Evolutionary conservation across 495 filamentous ascomycete species (phyloP), one percentile per base, ranked within the genome.

Genomic region (Terfezia claveryi): DNA sequence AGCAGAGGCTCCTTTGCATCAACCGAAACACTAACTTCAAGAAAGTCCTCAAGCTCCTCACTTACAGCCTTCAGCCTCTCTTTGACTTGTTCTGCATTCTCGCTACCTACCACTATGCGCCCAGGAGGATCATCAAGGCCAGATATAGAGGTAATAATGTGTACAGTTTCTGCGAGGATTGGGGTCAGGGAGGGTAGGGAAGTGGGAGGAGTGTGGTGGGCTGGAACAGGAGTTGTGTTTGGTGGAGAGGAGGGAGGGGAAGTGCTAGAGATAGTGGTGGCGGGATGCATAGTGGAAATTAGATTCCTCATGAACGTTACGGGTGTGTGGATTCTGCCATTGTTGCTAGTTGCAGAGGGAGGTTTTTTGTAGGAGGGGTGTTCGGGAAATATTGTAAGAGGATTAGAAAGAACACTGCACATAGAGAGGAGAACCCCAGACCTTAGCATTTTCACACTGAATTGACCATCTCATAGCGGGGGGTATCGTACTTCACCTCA

Each of bases 1-100:
- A 32, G 27, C 4, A 32, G 27, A 32, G 27, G 27, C 27, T 2
- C 27, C 27, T 32, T 32, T 32, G 27, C 59, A 58, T 65, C 87
- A 38, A 88, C 86, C 0, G 81, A 81, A 58, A 81, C 74, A 58
- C 87, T 94, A 23, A 84, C 82, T 60, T 91, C 85, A 36, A 94
- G 80, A 69, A 95, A 96, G 56, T 95, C 91, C 66, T 96, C 91
- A 41, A 96, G 63, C 68, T 96, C 91, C 65, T 96, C 88, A 54
- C 85, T 92, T 2, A 94, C 82, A 20, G 87, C 95, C 73, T 92
- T 94, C 54, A 98, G 69, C 69, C 94, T 95, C 71, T 96, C 91
- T 61, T 92, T 93, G 17, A 98, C 87, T 36, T 80, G 82, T 6
- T 81, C 77, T 37, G 88, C 81, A 10, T 85, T 87, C 65, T 96